Conservation (phyloP, 768 basidiomycete genomes). For the Trametes coccinea region DNA sequence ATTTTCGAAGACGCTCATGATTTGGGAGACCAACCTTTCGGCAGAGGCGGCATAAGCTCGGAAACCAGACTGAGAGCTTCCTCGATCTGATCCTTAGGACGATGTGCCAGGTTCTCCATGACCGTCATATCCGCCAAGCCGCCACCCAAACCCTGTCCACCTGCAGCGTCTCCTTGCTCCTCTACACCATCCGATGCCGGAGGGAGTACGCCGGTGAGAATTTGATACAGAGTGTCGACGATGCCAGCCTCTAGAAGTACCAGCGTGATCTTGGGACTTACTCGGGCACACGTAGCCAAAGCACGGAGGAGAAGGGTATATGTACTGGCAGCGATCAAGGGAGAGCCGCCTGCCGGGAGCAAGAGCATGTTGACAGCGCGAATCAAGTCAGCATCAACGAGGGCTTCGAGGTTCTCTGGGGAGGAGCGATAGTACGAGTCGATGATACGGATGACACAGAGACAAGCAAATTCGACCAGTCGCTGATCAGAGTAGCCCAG, state of each 20-base stretch:
- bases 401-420: constrained; percentile 80
- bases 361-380: constrained; percentile 83
- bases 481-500: constrained; percentile 91
- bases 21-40: constrained; percentile 63
- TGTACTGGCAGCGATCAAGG: constrained; percentile 81
- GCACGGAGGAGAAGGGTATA: constrained; percentile 87
- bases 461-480: constrained; percentile 94
- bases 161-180: constrained; percentile 60
- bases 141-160: constrained; percentile 81
- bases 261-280: constrained; percentile 85
- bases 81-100: constrained; percentile 96
- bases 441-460: constrained; percentile 91
- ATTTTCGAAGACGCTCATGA: not conserved
- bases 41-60: constrained; percentile 90
- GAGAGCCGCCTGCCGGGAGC: constrained; percentile 82
- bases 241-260: constrained; percentile 89
- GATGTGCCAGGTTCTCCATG: constrained; percentile 94
- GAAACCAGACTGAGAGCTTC: constrained; percentile 87
- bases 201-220: constrained; percentile 91
- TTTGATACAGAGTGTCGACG: constrained; percentile 90
- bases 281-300: constrained; percentile 82
- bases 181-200: constrained; percentile 53
- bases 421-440: constrained; percentile 89
- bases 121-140: constrained; percentile 96
- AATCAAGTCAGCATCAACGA: constrained; percentile 80